Base-by-base conservation (phyloP, 2,329 filamentous ascomycete species). In the Cladophialophora immunda region DNA sequence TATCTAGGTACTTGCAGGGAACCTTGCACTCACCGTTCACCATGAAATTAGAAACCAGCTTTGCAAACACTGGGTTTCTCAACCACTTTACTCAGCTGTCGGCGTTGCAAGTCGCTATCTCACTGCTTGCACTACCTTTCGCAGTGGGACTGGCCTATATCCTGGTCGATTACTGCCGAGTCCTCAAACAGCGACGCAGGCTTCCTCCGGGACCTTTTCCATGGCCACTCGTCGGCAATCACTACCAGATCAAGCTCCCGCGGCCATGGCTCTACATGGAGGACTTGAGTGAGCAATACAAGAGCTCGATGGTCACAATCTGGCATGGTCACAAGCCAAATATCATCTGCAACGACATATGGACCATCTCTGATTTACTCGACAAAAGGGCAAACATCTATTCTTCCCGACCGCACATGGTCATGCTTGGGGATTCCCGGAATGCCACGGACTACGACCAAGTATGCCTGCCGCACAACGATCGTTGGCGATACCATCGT, bases 211-310 rank as follows among this genome's bases (percentile, higher is more conserved):
- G 85, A 0, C 85, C 85, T 1, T 80, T 86, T 3, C 85, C 85
- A 2, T 78, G 79, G 64, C 85, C 85, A 2, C 79, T 87, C 30
- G 76, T 87, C 5, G 85, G 85, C 34, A 87, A 86, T 72, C 86
- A 84, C 0, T 85, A 84, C 62, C 80, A 81, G 67, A 78, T 87
- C 4, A 84, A 84, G 1, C 78, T 83, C 29, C 79, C 78, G 60
- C 86, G 86, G 71, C 85, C 86, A 1, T 88, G 86, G 86, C 79
- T 87, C 22, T 84, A 83, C 73, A 86, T 87, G 67, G 84, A 87
- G 61, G 72, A 83, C 69, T 75, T 86, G 0, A 83, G 85, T 3
- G 82, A 84, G 69, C 72, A 78, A 50, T 83, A 85, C 72, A 75
- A 82, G 3, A 77, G 81, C 0, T 81, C 84, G 0, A 72, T 87